These are phyloP conservation scores for Chimonanthus praecox DNA, from an alignment of 164 flowering plant species.

Conservation along the genomic window DNA sequence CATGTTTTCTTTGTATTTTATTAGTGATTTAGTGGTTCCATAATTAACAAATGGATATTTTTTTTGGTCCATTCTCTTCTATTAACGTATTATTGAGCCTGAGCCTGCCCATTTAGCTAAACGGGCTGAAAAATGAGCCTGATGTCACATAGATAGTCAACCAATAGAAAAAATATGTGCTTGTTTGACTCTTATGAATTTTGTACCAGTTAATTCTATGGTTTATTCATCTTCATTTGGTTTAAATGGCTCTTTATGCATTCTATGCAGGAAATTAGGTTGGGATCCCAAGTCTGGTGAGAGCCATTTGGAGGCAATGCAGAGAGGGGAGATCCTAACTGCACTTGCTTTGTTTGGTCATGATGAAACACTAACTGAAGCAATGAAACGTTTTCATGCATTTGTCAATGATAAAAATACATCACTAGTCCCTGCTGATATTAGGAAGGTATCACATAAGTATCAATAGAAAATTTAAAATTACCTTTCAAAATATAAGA, in stretches of 20 bases:
- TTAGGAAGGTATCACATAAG: slow-evolving; percentile 54
- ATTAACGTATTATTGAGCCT: too few relatives aligned
- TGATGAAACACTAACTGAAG: slow-evolving; percentile 61
- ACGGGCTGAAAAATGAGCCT: too few relatives aligned
- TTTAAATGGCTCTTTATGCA: slow-evolving; percentile 7
- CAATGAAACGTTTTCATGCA: slow-evolving; percentile 59
- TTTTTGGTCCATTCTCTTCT: too few relatives aligned
- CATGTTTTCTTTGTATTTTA: too few relatives aligned
- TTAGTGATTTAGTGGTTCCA: too few relatives aligned
- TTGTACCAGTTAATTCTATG: neutral
- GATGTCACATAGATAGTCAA: too few relatives aligned
- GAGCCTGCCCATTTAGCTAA: too few relatives aligned
- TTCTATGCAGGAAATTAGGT: slow-evolving; percentile 66
- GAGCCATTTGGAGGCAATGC: slow-evolving; percentile 85
- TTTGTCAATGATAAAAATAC: slow-evolving; percentile 76
- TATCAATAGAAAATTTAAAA: too few relatives aligned
- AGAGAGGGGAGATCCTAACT: slow-evolving; percentile 87
- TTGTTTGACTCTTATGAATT: neutral
- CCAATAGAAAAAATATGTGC: neutral
- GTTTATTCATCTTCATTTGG: slow-evolving; percentile 5
- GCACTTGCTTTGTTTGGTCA: slow-evolving; percentile 79
- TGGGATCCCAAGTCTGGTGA: slow-evolving; percentile 86
- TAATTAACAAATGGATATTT: too few relatives aligned
- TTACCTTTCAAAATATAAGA: too few relatives aligned
- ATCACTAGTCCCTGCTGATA: slow-evolving; percentile 78